Evolutionary conservation across 371 early-diverging fungal genomes (phyloP).

Genomic region (Fennellomyces sp.): DNA sequence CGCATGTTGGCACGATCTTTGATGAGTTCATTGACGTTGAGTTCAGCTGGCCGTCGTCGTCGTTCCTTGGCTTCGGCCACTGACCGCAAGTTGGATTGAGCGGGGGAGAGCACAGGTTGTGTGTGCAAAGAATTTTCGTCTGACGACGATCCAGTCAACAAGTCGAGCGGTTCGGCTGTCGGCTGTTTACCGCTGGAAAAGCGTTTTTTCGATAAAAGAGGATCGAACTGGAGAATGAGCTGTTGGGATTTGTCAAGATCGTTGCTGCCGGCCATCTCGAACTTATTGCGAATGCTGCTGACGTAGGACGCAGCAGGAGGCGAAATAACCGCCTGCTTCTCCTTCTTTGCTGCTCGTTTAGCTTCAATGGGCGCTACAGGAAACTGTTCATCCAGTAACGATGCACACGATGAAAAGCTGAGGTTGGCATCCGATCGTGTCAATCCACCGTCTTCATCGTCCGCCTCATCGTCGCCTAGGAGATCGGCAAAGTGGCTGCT

Average conservation of each 20-base stretch:
- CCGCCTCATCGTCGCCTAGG: neutral
- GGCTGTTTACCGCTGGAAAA: neutral
- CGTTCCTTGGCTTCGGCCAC: constrained; percentile 11
- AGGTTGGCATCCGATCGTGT: constrained; percentile 1
- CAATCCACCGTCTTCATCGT: constrained; percentile 4
- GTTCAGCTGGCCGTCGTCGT: constrained; percentile 7
- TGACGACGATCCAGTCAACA: constrained; percentile 1
- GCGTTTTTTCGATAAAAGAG: constrained; percentile 9
- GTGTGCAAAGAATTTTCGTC: constrained; percentile 1
- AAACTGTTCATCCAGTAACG: neutral
- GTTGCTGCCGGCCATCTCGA: constrained; percentile 5
- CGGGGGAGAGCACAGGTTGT: neutral
- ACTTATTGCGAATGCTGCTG: constrained; percentile 14
- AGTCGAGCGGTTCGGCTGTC: neutral
- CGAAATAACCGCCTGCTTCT: neutral
- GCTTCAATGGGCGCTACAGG: neutral
- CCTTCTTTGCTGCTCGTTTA: constrained; percentile 5
- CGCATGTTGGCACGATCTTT: neutral
- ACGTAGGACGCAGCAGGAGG: constrained; percentile 2
- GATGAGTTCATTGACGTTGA: constrained; percentile 2
- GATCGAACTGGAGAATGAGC: constrained; percentile 14
- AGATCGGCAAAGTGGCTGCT: constrained; percentile 1
- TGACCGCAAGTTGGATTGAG: constrained; percentile 14
- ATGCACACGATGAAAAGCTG: constrained; percentile 1
- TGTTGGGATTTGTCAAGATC: constrained; percentile 1